Evolutionary conservation across 2,329 filamentous ascomycete species (phyloP).

Genomic region (Nannizziopsis arthrosporioides): DNA sequence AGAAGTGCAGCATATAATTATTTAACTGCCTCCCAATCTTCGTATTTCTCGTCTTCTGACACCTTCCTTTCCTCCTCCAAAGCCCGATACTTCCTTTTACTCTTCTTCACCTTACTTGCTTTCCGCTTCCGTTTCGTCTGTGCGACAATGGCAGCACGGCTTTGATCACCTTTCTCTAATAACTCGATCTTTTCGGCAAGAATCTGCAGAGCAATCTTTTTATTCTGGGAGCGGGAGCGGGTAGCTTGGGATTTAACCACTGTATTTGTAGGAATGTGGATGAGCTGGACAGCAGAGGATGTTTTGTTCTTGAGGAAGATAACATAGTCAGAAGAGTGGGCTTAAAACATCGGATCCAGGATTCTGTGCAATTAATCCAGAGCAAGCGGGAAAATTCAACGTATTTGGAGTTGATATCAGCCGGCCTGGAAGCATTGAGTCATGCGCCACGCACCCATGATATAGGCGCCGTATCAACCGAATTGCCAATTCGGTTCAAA

Average conservation of each 20-base stretch:
- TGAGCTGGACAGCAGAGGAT: constrained; percentile 83
- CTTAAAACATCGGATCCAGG: not conserved
- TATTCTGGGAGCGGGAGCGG: constrained; percentile 73
- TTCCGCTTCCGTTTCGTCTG: constrained; percentile 59
- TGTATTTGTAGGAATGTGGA: constrained; percentile 77
- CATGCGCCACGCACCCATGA: too few relatives aligned
- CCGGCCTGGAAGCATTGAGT: too few relatives aligned
- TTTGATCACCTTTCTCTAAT: constrained; percentile 59
- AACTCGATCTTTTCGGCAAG: constrained; percentile 70
- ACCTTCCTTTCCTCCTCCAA: constrained; percentile 23
- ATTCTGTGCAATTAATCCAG: not conserved
- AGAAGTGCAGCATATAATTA: not conserved
- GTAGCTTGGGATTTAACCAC: constrained; percentile 93
- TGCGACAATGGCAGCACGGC: constrained; percentile 69
- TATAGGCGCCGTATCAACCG: too few relatives aligned
- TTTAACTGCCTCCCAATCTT: constrained; percentile 6
- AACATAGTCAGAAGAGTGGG: too few relatives aligned
- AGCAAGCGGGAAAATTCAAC: too few relatives aligned
- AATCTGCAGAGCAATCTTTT: constrained; percentile 67
- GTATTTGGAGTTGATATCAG: too few relatives aligned
- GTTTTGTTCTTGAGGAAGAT: constrained; percentile 65
- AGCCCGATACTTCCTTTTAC: constrained; percentile 33
- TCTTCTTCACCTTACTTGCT: constrained; percentile 35
- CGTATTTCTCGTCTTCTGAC: constrained; percentile 11
- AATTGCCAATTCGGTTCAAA: too few relatives aligned